Evolutionary conservation across 805 yeast genomes (phyloP).

Genomic region (Lipomyces orientalis): DNA sequence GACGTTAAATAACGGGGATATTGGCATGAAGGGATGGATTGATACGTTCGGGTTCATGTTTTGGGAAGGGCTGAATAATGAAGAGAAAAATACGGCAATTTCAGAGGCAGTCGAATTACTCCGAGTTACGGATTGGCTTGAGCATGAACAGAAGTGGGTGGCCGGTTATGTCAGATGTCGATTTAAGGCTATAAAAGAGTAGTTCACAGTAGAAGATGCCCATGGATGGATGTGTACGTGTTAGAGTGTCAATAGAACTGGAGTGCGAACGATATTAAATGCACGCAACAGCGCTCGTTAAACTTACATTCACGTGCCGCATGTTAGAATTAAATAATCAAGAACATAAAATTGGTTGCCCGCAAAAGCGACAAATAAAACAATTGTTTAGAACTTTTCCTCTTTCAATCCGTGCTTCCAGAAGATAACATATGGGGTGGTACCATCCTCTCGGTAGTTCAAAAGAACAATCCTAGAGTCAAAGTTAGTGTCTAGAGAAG

Average conservation of each 20-base stretch:
- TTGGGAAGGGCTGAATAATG: constrained; percentile 30
- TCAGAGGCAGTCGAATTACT: constrained; percentile 33
- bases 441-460: constrained; percentile 99
- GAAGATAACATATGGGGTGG: constrained; percentile 94
- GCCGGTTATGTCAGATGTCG: constrained; percentile 38
- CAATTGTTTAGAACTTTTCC: constrained; percentile 75
- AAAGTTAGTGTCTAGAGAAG: background rate
- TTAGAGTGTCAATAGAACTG: background rate
- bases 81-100: constrained; percentile 26
- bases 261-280: background rate
- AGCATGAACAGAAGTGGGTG: constrained; percentile 30
- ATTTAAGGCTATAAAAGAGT: constrained; percentile 34
- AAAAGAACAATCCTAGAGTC: constrained; percentile 68
- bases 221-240: background rate
- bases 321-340: background rate
- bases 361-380: background rate
- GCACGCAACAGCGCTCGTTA: background rate
- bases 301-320: background rate
- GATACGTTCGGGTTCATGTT: constrained; percentile 41
- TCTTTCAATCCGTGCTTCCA: constrained; percentile 98
- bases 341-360: background rate
- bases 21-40: constrained; percentile 39
- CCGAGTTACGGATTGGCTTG: constrained; percentile 24
- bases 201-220: background rate
- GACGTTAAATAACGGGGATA: constrained; percentile 28